Percentiles rank a stretch among this genome's conserved stretches.
Conservation (phyloP, 129 eudicot genomes). For the Flaveria linearis region DNA sequence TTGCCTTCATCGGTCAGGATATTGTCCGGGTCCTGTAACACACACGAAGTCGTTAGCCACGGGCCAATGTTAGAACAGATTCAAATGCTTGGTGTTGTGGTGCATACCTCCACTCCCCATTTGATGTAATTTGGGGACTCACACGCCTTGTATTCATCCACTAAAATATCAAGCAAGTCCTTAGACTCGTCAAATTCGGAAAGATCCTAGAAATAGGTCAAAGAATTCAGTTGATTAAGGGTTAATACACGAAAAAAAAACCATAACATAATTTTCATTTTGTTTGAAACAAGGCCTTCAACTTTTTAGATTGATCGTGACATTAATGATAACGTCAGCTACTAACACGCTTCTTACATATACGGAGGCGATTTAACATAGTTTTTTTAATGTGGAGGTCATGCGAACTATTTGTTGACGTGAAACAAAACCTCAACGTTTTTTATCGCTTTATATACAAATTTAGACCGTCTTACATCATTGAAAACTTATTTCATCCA, state of each 20-base stretch:
- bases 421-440: neutral
- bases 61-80: neutral
- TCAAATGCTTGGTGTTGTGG: neutral
- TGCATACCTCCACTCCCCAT: slow-evolving; percentile 86
- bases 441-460: neutral
- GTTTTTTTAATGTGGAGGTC: neutral
- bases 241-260: neutral
- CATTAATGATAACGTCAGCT: neutral
- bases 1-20: slow-evolving; percentile 65
- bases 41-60: neutral
- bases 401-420: neutral
- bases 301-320: neutral
- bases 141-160: slow-evolving; percentile 89
- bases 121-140: slow-evolving; percentile 88
- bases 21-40: slow-evolving; percentile 62
- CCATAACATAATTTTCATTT: neutral
- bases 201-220: slow-evolving; percentile 58
- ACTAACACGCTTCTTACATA: neutral
- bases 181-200: slow-evolving; percentile 85
- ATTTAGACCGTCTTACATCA: neutral
- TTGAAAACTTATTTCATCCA: neutral
- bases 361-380: neutral
- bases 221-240: neutral
- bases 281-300: neutral
- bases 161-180: slow-evolving; percentile 75